These are phyloP conservation scores for Dipteronia sinensis DNA, from an alignment of 345 rosid genomes.

Conservation along the genomic window DNA sequence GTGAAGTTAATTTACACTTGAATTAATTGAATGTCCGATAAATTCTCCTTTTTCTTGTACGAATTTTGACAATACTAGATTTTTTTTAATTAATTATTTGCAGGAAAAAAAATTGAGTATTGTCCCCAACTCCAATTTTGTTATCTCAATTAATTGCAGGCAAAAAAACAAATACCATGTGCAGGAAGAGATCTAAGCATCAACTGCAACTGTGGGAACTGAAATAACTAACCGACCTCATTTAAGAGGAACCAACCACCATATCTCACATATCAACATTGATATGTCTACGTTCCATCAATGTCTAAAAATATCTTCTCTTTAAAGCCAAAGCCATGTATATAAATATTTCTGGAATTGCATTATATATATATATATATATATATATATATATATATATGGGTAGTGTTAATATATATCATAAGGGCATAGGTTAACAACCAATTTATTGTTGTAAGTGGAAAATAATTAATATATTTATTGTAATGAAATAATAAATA, in stretches of 20 bases:
- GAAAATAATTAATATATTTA: too few species aligned
- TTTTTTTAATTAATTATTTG: background rate
- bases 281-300: background rate
- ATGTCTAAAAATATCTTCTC: background rate
- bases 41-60: background rate
- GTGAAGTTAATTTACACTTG: background rate
- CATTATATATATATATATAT: too few species aligned
- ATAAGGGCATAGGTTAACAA: too few species aligned
- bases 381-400: too few species aligned
- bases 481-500: too few species aligned
- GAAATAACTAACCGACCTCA: slow-evolving; percentile 21
- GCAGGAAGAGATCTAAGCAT: background rate
- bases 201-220: slow-evolving; percentile 12
- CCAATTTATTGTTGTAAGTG: too few species aligned
- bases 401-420: too few species aligned
- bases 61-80: background rate
- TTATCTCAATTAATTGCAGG: background rate
- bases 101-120: background rate
- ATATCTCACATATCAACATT: background rate
- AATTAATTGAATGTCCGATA: background rate
- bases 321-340: too few species aligned
- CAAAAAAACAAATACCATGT: slow-evolving; percentile 9
- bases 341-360: too few species aligned
- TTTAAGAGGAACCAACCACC: slow-evolving; percentile 23
- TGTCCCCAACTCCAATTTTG: background rate